Conservation (phyloP, 495 filamentous ascomycete genomes). For the Geoglossum glabrum region DNA sequence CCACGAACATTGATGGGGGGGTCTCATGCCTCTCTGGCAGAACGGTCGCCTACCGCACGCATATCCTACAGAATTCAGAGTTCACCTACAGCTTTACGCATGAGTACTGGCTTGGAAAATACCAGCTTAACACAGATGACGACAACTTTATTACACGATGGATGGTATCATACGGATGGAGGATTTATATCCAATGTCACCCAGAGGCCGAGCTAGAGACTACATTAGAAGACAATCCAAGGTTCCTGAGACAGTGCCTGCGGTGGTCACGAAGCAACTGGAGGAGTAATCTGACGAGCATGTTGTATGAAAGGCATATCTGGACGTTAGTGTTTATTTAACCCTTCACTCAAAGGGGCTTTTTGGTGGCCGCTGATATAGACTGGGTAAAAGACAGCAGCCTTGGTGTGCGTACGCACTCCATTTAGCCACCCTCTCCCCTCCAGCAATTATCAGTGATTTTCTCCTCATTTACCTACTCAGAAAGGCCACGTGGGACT, state of each 20-base stretch:
- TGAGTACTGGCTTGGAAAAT: background rate
- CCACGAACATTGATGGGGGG: no score
- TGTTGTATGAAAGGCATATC: no score
- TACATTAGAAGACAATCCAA: conserved; percentile 31
- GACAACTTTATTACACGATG: conserved; percentile 53
- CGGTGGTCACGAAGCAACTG: conserved; percentile 46
- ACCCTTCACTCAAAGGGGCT: no score
- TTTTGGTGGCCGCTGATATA: no score
- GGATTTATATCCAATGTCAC: conserved; percentile 43
- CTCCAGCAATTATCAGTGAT: conserved; percentile 37
- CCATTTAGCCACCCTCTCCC: conserved; percentile 35
- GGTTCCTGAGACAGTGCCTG: conserved; percentile 37
- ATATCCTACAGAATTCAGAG: no score
- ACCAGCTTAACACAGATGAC: conserved; percentile 41
- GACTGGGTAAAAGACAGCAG: conserved; percentile 27
- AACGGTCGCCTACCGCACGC: no score
- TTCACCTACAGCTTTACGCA: no score
- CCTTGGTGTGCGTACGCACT: conserved; percentile 44
- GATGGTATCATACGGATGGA: conserved; percentile 32
- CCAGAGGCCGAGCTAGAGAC: conserved; percentile 38
- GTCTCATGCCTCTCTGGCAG: no score
- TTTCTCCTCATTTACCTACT: conserved; percentile 22
- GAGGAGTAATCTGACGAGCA: no score
- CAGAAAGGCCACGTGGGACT: conserved; percentile 6
- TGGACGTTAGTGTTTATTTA: no score